Conservation (phyloP, 1,284 basidiomycete species). For the Cryptococcus sp. region DNA sequence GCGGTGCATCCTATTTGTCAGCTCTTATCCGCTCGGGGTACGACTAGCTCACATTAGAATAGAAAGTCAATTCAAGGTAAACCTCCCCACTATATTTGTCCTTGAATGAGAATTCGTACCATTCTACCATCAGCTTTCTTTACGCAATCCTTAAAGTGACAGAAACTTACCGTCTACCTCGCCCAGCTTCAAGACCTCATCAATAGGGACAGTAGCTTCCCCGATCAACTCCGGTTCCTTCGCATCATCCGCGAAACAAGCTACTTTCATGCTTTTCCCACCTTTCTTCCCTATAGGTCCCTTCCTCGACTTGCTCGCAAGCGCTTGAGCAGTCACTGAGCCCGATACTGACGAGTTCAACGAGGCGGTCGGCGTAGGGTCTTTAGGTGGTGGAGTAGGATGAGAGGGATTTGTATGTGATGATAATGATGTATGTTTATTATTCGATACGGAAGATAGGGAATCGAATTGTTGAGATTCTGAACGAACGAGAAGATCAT, state of each 20-base stretch:
- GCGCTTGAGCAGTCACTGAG: conserved; percentile 48
- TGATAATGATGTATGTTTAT: conserved; percentile 8
- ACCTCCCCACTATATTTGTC: conserved; percentile 91
- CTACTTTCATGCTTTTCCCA: conserved; percentile 68
- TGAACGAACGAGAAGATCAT: conserved; percentile 59
- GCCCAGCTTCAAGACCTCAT: conserved; percentile 85
- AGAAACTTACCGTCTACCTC: conserved; percentile 84
- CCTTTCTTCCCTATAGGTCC: conserved; percentile 36
- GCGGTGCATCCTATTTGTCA: conserved; percentile 35
- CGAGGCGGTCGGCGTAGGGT: background rate
- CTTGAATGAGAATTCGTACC: conserved; percentile 85
- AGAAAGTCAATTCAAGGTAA: conserved; percentile 91
- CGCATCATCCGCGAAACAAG: conserved; percentile 91
- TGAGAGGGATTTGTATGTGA: conserved; percentile 49
- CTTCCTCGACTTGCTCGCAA: conserved; percentile 52
- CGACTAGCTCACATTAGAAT: conserved; percentile 73
- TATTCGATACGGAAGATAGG: conserved; percentile 52
- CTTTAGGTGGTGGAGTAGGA: conserved; percentile 12
- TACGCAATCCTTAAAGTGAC: background rate
- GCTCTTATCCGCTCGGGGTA: conserved; percentile 1
- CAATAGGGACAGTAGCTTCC: conserved; percentile 79
- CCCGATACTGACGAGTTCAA: conserved; percentile 10
- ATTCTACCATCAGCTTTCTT: conserved; percentile 58
- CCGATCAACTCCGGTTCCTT: conserved; percentile 96
- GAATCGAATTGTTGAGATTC: conserved; percentile 45